These are phyloP conservation scores for Hippophae tibetana DNA, from an alignment of 306 rosid species.

Conservation along the genomic window DNA sequence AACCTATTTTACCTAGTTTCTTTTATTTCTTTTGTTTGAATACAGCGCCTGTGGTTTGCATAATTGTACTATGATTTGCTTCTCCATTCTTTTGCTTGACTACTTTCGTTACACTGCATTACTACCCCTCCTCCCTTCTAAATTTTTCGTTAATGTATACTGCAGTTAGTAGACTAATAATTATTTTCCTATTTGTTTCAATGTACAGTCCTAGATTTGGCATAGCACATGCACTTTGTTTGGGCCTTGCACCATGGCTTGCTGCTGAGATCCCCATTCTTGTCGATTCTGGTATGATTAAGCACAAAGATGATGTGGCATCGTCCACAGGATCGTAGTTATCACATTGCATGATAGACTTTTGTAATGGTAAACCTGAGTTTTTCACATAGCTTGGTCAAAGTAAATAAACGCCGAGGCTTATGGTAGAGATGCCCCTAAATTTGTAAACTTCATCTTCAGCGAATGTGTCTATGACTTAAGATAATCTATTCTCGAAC, in stretches of 20 bases:
- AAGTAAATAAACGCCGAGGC: constrained; percentile 35
- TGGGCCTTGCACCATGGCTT: constrained; percentile 99
- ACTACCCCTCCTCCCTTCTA: too few relatives aligned
- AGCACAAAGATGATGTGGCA: constrained; percentile 90
- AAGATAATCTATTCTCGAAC: too few relatives aligned
- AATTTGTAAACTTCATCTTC: neutral
- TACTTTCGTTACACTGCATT: too few relatives aligned
- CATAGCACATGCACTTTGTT: constrained; percentile 91
- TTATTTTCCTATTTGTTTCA: constrained; percentile 15
- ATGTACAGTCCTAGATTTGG: constrained; percentile 93
- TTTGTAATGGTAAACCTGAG: constrained; percentile 29
- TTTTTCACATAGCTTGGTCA: constrained; percentile 11
- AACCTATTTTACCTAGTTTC: too few relatives aligned
- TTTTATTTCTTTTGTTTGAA: too few relatives aligned
- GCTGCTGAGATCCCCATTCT: constrained; percentile 96
- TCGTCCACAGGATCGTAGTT: constrained; percentile 66
- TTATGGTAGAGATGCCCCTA: constrained; percentile 9
- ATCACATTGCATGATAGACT: constrained; percentile 7
- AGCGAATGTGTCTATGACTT: too few relatives aligned
- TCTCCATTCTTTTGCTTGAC: too few relatives aligned
- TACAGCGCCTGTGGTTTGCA: too few relatives aligned
- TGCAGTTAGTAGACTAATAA: constrained; percentile 14
- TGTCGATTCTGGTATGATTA: constrained; percentile 97
- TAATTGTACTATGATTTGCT: too few relatives aligned
- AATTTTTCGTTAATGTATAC: neutral